Evolutionary conservation across 495 filamentous ascomycete genomes (phyloP), one percentile per base, ranked within the genome.

Genomic region (Hypoxylon rickii): DNA sequence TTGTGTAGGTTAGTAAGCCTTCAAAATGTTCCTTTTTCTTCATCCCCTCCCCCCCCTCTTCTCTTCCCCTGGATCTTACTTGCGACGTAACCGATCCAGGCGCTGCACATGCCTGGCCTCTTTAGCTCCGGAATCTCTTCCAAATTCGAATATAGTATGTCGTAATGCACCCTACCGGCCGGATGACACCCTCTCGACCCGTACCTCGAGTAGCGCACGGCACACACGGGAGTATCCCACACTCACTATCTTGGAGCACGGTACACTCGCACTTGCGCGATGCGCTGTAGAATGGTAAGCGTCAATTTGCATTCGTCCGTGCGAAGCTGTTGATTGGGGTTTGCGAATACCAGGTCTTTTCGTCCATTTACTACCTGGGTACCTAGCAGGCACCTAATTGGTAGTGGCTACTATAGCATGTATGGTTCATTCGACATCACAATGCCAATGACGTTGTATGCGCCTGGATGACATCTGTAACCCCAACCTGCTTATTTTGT

Each of bases 81-180:
- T 62, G 58, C 58, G 43, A 56, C 58, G 58, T 62, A 62, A 62
- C 55, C 58, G 52, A 62, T 53, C 58, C 43, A 45, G 58, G 47
- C 52, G 52, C 58, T 48, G 53, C 51, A 53, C 43, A 55, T 51
- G 58, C 52, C n/a, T 62, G 58, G 51, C 43, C 38, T 48, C 42
- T 33, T 57, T 62, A 62, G 58, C 58, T 62, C 48, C 58, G 58
- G 58, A 44, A 56, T 46, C 55, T 55, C 51, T 63, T 63, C 60
- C 60, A 51, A 57, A 56, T 62, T 62, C 31, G 58, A 62, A 48
- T 57, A 53, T 62, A 62, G 58, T 57, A 56, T 32, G 44, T 51
- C 57, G 52, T 43, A 13, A 62, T 62, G 58, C 52, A 62, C 49
- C 44, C 49, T 63, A 48, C 60, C 60, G 60, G 49, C 60, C 60